A percentile compares a stretch with the other conserved stretches of the same genome.
Conservation (phyloP, 768 basidiomycete species). For the Lentinula detonsa region DNA sequence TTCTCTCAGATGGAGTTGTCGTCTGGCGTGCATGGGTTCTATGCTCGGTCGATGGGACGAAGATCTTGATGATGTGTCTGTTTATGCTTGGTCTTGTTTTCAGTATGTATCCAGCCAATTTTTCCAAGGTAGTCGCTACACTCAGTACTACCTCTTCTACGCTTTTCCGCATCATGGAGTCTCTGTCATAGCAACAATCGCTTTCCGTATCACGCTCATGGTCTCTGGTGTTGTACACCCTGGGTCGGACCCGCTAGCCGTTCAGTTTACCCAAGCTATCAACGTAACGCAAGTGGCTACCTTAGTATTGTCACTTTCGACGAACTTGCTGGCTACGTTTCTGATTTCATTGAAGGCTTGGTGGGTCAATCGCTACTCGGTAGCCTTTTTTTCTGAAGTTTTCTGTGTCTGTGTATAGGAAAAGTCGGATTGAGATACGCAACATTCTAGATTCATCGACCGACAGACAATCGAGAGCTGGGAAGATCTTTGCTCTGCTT, state of each 20-base stretch:
- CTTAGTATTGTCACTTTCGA: too few relatives aligned
- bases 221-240: background rate
- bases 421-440: too few relatives aligned
- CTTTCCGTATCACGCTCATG: background rate
- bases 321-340: too few relatives aligned
- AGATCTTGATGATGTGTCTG: background rate
- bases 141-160: too few relatives aligned
- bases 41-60: background rate
- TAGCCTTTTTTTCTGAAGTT: too few relatives aligned
- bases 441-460: too few relatives aligned
- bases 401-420: too few relatives aligned
- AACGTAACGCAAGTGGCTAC: conserved; percentile 9
- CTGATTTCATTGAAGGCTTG: too few relatives aligned
- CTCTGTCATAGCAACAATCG: background rate
- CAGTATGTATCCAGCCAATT: background rate
- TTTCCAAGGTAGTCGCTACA: background rate
- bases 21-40: conserved; percentile 7
- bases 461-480: conserved; percentile 10
- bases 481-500: background rate
- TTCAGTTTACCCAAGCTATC: conserved; percentile 3
- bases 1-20: conserved; percentile 4
- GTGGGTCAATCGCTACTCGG: too few relatives aligned
- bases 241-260: background rate
- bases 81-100: background rate
- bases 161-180: background rate